Evolutionary conservation across 2,329 filamentous ascomycete species (phyloP).

Genomic region (Xylariaceae sp.): DNA sequence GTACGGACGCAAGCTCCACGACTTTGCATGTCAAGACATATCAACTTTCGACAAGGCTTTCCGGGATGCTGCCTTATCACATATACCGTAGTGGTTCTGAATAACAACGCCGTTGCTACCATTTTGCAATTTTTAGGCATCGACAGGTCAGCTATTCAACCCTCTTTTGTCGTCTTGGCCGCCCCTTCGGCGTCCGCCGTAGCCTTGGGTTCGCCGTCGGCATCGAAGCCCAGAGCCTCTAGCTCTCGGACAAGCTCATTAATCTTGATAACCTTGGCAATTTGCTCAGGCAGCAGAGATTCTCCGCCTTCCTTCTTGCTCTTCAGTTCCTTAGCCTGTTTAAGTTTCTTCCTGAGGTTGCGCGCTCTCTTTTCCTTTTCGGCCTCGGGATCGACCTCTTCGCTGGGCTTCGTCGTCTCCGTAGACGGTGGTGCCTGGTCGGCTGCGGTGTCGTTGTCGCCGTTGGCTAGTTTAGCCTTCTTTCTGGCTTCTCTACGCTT

Average conservation of each 20-base stretch:
- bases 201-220: conserved; percentile 59
- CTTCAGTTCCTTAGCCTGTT: conserved; percentile 85
- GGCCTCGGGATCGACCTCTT: conserved; percentile 57
- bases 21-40: conserved; percentile 7
- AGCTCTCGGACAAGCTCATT: conserved; percentile 87
- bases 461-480: conserved; percentile 49
- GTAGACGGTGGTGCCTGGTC: conserved; percentile 31
- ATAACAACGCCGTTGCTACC: neutral
- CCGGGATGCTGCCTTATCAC: neutral
- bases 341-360: conserved; percentile 88
- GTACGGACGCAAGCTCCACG: conserved; percentile 27
- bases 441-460: conserved; percentile 56
- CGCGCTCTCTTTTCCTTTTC: conserved; percentile 91
- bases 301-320: conserved; percentile 87
- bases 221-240: conserved; percentile 76
- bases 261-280: conserved; percentile 96
- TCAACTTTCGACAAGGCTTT: conserved; percentile 20
- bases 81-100: neutral
- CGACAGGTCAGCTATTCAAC: conserved; percentile 4
- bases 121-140: neutral
- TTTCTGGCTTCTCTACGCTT: conserved; percentile 59
- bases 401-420: conserved; percentile 28
- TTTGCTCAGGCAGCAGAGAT: conserved; percentile 81
- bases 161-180: conserved; percentile 6
- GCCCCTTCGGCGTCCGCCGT: neutral